A percentile compares a stretch with the other conserved stretches of the same genome.
Evolutionary conservation across 192 early-diverging fungal species (phyloP).

Genomic region (Mortierella hygrophila): DNA sequence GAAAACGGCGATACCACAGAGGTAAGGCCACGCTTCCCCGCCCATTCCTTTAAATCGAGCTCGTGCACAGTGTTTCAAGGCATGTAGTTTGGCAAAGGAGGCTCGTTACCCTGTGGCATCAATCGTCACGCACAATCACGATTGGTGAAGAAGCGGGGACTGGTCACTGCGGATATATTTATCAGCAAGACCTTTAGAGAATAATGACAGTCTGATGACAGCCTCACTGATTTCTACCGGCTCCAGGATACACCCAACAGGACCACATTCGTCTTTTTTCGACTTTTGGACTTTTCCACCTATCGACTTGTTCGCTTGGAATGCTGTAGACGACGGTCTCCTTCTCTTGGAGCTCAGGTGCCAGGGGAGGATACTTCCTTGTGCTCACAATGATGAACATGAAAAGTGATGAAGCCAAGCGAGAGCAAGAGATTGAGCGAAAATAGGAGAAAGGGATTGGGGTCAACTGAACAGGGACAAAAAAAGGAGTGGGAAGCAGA

Average conservation of each 20-base stretch:
- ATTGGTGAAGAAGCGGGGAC: not conserved
- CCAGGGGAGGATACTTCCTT: constrained; percentile 20
- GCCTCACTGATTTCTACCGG: not conserved
- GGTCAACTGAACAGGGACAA: constrained; percentile 27
- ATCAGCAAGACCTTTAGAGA: not conserved
- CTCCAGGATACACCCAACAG: not conserved
- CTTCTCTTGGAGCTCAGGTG: constrained; percentile 3
- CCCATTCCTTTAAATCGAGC: not conserved
- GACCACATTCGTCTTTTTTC: not conserved
- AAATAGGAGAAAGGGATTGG: constrained; percentile 47
- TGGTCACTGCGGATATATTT: not conserved
- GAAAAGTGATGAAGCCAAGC: not conserved
- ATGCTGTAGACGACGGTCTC: not conserved
- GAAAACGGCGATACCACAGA: constrained; percentile 55
- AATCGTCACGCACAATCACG: not conserved
- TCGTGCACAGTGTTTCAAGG: not conserved
- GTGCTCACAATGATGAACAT: constrained; percentile 16
- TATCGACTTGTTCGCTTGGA: not conserved
- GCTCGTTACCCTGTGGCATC: not conserved
- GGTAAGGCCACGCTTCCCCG: constrained; percentile 25
- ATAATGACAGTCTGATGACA: not conserved
- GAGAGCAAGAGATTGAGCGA: constrained; percentile 1
- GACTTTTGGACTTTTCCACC: not conserved
- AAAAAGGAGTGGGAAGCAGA: constrained; percentile 54
- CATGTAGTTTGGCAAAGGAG: not conserved